Conservation (phyloP, 768 basidiomycete species). For the Russula olivacea region DNA sequence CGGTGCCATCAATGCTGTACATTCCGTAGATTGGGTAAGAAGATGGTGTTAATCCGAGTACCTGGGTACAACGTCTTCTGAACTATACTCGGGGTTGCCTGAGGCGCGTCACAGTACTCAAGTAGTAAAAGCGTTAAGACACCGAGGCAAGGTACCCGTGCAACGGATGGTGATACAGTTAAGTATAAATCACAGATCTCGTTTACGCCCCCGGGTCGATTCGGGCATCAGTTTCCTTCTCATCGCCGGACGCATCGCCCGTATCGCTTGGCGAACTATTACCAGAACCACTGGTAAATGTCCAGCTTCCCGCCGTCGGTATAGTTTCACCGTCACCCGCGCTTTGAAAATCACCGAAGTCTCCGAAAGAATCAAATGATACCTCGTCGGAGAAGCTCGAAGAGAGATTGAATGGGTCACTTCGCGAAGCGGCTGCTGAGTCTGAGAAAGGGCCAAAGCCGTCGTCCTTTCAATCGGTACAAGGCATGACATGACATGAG, state of each 20-base stretch:
- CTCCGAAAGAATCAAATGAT: conserved; percentile 56
- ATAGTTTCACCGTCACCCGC: conserved; percentile 46
- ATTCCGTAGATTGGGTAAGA: not conserved
- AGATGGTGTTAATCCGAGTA: not conserved
- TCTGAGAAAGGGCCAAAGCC: conserved; percentile 82
- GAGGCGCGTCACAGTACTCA: not conserved
- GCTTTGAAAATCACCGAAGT: conserved; percentile 75
- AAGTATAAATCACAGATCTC: conserved; percentile 22
- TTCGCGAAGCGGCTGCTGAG: conserved; percentile 41
- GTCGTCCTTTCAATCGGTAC: conserved; percentile 40
- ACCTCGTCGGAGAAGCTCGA: conserved; percentile 55
- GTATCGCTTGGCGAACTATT: conserved; percentile 19
- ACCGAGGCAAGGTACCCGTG: not conserved
- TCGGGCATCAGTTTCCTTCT: conserved; percentile 16
- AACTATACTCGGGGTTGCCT: not conserved
- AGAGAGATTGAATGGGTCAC: conserved; percentile 50
- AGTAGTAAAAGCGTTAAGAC: not conserved
- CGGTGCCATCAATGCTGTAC: not conserved
- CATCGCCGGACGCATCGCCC: conserved; percentile 18
- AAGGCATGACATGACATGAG: conserved; percentile 3
- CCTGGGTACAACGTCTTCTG: conserved; percentile 3
- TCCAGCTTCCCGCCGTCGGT: conserved; percentile 68
- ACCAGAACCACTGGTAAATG: conserved; percentile 44
- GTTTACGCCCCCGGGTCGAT: conserved; percentile 2
- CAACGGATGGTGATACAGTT: conserved; percentile 16